Evolutionary conservation across 208 protist genomes (phyloP), one percentile per base, ranked within the genome.

Genomic region (Trichomonas vaginalis): DNA sequence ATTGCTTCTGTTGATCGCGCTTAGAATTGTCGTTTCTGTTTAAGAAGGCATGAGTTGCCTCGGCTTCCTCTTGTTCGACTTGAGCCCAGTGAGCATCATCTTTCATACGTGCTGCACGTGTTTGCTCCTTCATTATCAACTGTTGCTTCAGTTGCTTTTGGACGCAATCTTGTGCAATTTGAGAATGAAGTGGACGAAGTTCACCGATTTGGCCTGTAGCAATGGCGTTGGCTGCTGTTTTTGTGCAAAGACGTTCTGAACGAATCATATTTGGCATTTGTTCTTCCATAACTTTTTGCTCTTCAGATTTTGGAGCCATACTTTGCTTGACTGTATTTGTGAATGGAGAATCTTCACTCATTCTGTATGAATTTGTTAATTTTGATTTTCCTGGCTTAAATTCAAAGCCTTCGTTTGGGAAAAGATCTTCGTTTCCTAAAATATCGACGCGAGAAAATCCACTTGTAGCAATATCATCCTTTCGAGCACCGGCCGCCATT

Each of bases 301-400:
- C 39, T 27, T 35, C 35, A 9, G 32, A 35, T 47, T 40, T 35
- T n/a, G 14, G 39, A 47, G 82, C 82, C 39, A 40, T 45, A 27
- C 82, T 88, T 4, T 88, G 82, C 82, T 47, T 42, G 39, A 47
- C 32, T 47, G 39, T 88, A 47, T 88, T 88, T 32, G 32, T 88
- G 82, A 88, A 88, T 10, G 82, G 82, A 47, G 82, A 88, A 47
- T 88, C 82, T 47, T 88, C 82, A 47, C 82, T 88, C 17, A 88
- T 88, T 47, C 40, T 42, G 39, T 88, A 88, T n/a, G 82, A 88
- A 39, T 88, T 88, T 23, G 82, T 88, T 70, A 70, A 70, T 70
- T 70, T 70, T 3, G 56, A 32, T 27, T 70, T 70, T 48, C 35
- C 35, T 47, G 82, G 82, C 39, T 88, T 88, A 88, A 88, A 88